Base-by-base conservation (phyloP, 1,284 basidiomycete genomes). In the Ceratobasidium sp. region DNA sequence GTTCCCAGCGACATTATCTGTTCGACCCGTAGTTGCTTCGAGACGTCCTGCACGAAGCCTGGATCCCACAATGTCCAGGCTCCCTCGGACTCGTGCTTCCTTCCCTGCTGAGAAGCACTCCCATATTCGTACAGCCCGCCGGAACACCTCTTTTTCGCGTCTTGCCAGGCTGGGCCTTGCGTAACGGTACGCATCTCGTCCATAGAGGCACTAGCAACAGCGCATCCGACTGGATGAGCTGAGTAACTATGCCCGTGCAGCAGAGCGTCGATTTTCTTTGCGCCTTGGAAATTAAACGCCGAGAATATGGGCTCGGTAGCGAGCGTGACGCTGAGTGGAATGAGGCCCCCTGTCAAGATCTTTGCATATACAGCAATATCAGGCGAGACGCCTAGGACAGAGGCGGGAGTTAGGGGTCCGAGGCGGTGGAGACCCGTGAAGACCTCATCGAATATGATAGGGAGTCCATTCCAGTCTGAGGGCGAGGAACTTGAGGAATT, bases 221-320 rank as follows among this genome's bases (percentile, higher is more conserved):
- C 90, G 80, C 97, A 98, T 0, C 96, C 97, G 46, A 97, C 85
- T 0, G 95, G 88, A 79, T 97, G 93, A 3, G 95, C 95, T 0
- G 94, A 96, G 81, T 99, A 99, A 73, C 92, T 95, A 81, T 99
- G 97, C 0, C 97, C 97, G 76, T 99, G 97, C 3, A 98, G 83
- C 7, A 99, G 83, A 13, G 97, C 96, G 75, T 94, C 89, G 21
- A 87, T 87, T 80, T 98, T 98, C 52, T 85, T 85, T 32, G 88
- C 85, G 64, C 92, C 88, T 32, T 50, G 66, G 41, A 55, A 69
- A 46, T 87, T 82, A 82, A 98, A 98, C 0, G 91, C 89, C 32
- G 87, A 80, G 82, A 96, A 99, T 55, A 98, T 90, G 8, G 86
- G 86, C 66, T 89, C 83, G 0, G 89, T 89, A 0, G 97, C 91